These are phyloP conservation scores for Colletotrichum destructivum DNA, from an alignment of 2,329 filamentous ascomycete species.

Conservation along the genomic window DNA sequence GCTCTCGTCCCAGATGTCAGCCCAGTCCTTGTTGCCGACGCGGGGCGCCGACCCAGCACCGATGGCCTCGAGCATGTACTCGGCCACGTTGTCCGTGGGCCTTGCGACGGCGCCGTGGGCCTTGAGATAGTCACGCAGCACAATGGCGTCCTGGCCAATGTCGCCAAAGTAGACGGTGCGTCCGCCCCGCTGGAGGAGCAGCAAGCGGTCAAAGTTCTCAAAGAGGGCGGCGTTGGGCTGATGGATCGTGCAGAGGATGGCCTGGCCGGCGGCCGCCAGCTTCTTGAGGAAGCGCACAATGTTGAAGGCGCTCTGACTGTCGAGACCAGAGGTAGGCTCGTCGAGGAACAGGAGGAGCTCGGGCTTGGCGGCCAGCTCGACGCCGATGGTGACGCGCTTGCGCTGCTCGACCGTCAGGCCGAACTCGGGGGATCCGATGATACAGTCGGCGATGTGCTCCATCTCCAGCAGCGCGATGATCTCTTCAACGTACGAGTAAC, in stretches of 20 bases:
- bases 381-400: conserved; percentile 90
- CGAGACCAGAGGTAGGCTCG: conserved; percentile 83
- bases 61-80: conserved; percentile 91
- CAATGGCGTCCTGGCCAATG: conserved; percentile 81
- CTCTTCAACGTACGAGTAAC: conserved; percentile 73
- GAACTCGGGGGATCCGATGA: conserved; percentile 74
- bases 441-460: conserved; percentile 71
- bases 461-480: conserved; percentile 73
- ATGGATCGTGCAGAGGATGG: conserved; percentile 92
- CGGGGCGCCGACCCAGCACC: conserved; percentile 81
- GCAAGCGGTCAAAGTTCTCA: conserved; percentile 87
- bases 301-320: conserved; percentile 81
- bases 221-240: conserved; percentile 90
- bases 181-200: conserved; percentile 84
- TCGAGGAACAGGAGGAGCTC: conserved; percentile 84
- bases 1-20: conserved; percentile 82
- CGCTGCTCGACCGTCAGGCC: conserved; percentile 78
- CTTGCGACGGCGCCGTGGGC: conserved; percentile 73
- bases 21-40: conserved; percentile 84
- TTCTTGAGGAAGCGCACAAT: conserved; percentile 85
- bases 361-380: conserved; percentile 88
- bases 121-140: conserved; percentile 76
- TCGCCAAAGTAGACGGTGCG: conserved; percentile 90
- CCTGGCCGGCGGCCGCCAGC: conserved; percentile 84
- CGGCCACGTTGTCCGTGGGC: conserved; percentile 72